Percentiles rank a stretch among this genome's conserved stretches.
Conservation (phyloP, 2,329 filamentous ascomycete genomes). For the Talaromyces marneffei region DNA sequence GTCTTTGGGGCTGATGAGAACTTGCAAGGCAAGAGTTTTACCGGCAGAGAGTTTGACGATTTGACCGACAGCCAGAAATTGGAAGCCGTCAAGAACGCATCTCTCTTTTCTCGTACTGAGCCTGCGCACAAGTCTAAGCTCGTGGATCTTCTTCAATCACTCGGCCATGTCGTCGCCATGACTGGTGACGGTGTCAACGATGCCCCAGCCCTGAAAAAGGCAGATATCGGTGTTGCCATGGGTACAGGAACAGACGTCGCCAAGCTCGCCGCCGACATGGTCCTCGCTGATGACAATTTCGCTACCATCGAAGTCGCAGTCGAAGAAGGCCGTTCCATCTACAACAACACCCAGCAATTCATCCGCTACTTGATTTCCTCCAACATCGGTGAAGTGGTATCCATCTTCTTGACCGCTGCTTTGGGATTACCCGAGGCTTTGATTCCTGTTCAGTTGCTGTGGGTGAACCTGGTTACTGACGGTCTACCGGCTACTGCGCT, state of each 20-base stretch:
- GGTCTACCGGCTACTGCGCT: conserved; percentile 92
- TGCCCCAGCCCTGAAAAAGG: conserved; percentile 94
- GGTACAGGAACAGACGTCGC: conserved; percentile 95
- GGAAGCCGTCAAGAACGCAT: conserved; percentile 76
- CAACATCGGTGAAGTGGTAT: conserved; percentile 98
- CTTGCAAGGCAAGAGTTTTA: conserved; percentile 86
- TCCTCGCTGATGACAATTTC: conserved; percentile 97
- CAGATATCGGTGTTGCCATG: conserved; percentile 98
- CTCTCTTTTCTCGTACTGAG: conserved; percentile 92
- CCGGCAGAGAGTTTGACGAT: conserved; percentile 88
- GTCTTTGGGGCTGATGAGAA: conserved; percentile 80
- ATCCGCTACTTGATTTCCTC: conserved; percentile 98
- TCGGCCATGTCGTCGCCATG: conserved; percentile 96
- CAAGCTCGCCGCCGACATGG: conserved; percentile 96
- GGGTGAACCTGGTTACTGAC: conserved; percentile 98
- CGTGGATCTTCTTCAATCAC: conserved; percentile 88
- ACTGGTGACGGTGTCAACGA: conserved; percentile 98
- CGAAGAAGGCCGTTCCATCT: conserved; percentile 95
- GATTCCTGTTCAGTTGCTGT: conserved; percentile 93
- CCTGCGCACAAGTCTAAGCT: conserved; percentile 96
- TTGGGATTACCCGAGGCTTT: conserved; percentile 96
- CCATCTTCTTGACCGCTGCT: conserved; percentile 95
- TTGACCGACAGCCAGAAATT: conserved; percentile 73
- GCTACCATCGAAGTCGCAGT: conserved; percentile 94
- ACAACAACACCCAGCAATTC: conserved; percentile 99